A percentile compares a stretch with the other conserved stretches of the same genome.
Conservation (phyloP, 2,329 filamentous ascomycete species). For the Verticillium tricorpus region DNA sequence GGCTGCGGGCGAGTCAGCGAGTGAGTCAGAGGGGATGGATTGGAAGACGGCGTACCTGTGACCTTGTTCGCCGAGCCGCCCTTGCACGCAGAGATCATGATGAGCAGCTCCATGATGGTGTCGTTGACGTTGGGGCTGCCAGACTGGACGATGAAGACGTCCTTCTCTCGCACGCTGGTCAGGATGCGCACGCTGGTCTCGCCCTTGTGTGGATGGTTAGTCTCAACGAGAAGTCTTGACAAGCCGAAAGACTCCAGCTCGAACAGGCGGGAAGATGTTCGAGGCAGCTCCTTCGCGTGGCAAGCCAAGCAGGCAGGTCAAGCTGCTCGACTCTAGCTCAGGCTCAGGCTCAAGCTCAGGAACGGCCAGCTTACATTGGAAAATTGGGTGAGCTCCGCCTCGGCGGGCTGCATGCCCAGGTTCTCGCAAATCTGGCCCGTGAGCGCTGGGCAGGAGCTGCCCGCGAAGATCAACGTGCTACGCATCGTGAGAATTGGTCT, state of each 20-base stretch:
- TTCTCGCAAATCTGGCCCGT: slow-evolving; percentile 64
- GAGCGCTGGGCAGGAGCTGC: slow-evolving; percentile 62
- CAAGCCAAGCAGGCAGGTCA: slow-evolving; percentile 16
- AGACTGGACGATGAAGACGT: slow-evolving; percentile 98
- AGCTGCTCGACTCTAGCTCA: background rate
- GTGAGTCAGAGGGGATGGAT: slow-evolving; percentile 3
- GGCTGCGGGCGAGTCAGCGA: slow-evolving; percentile 41
- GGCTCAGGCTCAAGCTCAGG: background rate
- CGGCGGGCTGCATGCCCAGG: slow-evolving; percentile 59
- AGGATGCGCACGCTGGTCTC: slow-evolving; percentile 67
- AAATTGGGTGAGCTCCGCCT: slow-evolving; percentile 64
- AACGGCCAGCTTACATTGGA: slow-evolving; percentile 52
- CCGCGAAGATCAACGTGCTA: slow-evolving; percentile 64
- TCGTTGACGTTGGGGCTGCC: slow-evolving; percentile 96
- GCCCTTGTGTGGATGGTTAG: slow-evolving; percentile 40
- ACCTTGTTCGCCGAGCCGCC: slow-evolving; percentile 95
- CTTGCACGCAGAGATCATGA: slow-evolving; percentile 99
- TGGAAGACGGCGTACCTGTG: slow-evolving; percentile 61
- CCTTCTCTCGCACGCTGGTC: slow-evolving; percentile 86
- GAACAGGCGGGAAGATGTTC: slow-evolving; percentile 8
- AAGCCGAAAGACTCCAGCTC: slow-evolving; percentile 2
- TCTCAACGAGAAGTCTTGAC: slow-evolving; percentile 19
- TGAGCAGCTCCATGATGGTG: slow-evolving; percentile 97
- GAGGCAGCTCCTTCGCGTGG: slow-evolving; percentile 8
- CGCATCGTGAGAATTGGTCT: slow-evolving; percentile 42